Evolutionary conservation across 805 yeast species (phyloP).

Genomic region (Teunomyces funiuensis): DNA sequence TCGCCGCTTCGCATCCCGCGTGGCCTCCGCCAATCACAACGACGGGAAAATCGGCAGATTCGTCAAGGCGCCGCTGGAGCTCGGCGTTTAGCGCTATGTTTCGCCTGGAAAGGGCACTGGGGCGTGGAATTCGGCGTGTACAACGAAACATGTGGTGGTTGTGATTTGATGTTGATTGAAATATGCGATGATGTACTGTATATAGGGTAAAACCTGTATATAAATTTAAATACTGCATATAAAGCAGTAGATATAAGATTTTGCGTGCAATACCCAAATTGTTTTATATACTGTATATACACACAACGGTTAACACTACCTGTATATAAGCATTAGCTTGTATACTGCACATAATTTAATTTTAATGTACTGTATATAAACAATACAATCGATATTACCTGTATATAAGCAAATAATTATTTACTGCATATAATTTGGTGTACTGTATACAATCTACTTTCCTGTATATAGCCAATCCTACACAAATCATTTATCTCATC

Average conservation of each 20-base stretch:
- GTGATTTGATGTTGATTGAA: background rate
- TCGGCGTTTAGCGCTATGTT: constrained; percentile 24
- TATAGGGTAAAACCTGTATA: no score
- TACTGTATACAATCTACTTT: background rate
- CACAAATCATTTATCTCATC: constrained; percentile 9
- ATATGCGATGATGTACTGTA: no score
- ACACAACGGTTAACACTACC: no score
- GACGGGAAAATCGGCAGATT: constrained; percentile 49
- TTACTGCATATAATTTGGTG: background rate
- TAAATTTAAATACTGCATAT: no score
- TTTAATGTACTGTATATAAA: background rate
- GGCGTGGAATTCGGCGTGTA: background rate
- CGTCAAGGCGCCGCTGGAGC: constrained; percentile 3
- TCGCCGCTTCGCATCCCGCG: constrained; percentile 97
- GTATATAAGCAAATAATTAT: background rate
- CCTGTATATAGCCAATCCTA: background rate
- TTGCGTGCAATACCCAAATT: no score
- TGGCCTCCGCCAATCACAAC: constrained; percentile 97
- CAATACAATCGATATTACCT: background rate
- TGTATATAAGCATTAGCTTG: background rate
- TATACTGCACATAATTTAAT: background rate
- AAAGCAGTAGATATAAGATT: no score
- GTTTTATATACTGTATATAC: no score
- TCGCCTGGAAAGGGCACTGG: background rate
- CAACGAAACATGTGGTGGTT: background rate